Evolutionary conservation across 2,329 filamentous ascomycete genomes (phyloP).

Genomic region (Fusarium vanettenii): DNA sequence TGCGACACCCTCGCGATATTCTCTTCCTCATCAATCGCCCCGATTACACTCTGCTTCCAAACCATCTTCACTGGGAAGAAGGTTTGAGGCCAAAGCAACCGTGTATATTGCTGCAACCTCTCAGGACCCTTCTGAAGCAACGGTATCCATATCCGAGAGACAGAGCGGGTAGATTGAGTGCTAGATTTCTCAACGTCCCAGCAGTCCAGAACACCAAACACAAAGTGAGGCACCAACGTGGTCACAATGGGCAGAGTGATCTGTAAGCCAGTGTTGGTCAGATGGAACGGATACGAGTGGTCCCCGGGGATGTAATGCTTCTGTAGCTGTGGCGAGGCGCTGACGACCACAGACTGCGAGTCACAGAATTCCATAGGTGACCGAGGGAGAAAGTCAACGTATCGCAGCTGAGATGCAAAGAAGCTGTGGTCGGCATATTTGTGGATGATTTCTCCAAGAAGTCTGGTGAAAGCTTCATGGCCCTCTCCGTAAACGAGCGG

Average conservation of each 20-base stretch:
- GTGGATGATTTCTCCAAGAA: not conserved
- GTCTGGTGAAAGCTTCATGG: not conserved
- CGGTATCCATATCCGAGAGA: not conserved
- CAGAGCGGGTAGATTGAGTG: not conserved
- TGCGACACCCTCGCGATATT: rapidly evolving
- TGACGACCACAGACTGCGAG: not conserved
- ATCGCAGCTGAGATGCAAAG: not conserved
- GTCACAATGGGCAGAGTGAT: not conserved
- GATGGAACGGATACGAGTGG: not conserved
- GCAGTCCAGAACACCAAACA: not conserved
- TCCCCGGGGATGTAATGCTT: not conserved
- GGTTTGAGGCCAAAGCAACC: not conserved
- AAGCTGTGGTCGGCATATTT: not conserved
- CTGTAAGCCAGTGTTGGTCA: not conserved
- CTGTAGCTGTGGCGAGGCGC: rapidly evolving
- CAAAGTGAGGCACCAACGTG: not conserved
- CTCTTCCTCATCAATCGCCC: not conserved
- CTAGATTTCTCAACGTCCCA: not conserved
- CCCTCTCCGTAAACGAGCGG: not conserved
- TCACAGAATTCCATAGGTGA: not conserved
- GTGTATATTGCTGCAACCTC: not conserved
- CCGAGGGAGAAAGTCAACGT: not conserved
- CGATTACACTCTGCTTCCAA: not conserved
- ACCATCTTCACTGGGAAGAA: not conserved
- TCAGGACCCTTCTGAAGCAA: not conserved